phyloP scores from a whole-genome alignment of 139 green algal genomes.

The Coelastrella sp. region DNA sequence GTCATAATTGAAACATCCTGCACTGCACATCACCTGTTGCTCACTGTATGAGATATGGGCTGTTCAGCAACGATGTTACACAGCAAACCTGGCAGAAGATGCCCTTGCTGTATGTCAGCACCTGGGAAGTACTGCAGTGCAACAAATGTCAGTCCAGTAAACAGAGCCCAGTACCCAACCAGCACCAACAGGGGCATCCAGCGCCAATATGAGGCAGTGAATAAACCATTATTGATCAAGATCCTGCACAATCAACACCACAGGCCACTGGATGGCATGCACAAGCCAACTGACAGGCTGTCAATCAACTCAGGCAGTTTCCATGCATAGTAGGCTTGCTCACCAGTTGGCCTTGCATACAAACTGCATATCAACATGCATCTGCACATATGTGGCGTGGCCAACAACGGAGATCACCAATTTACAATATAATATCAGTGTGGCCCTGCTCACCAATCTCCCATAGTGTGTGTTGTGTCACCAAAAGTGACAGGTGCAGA shows the following conservation, averaged over 20 bases:
- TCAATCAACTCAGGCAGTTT: too few species aligned
- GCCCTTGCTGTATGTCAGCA: background rate
- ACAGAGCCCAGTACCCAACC: constrained; percentile 29
- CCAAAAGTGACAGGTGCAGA: background rate
- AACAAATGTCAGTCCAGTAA: constrained; percentile 15
- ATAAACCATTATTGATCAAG: constrained; percentile 67
- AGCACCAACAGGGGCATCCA: constrained; percentile 36
- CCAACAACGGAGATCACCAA: too few species aligned
- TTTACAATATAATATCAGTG: too few species aligned
- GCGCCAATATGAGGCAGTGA: constrained; percentile 47
- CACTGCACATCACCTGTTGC: background rate
- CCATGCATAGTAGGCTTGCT: too few species aligned
- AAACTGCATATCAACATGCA: too few species aligned
- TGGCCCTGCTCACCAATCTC: background rate
- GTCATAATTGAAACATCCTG: background rate
- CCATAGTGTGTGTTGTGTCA: constrained; percentile 30
- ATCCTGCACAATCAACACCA: constrained; percentile 9
- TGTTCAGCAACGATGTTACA: too few species aligned
- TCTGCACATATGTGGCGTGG: too few species aligned
- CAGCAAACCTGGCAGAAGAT: too few species aligned
- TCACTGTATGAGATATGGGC: too few species aligned
- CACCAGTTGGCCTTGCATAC: too few species aligned
- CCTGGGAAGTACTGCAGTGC: constrained; percentile 26
- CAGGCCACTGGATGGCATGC: too few species aligned
- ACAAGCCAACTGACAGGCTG: background rate